These are phyloP conservation scores for Anastatica hierochuntica DNA, from an alignment of 345 rosid genomes.

Conservation along the genomic window DNA sequence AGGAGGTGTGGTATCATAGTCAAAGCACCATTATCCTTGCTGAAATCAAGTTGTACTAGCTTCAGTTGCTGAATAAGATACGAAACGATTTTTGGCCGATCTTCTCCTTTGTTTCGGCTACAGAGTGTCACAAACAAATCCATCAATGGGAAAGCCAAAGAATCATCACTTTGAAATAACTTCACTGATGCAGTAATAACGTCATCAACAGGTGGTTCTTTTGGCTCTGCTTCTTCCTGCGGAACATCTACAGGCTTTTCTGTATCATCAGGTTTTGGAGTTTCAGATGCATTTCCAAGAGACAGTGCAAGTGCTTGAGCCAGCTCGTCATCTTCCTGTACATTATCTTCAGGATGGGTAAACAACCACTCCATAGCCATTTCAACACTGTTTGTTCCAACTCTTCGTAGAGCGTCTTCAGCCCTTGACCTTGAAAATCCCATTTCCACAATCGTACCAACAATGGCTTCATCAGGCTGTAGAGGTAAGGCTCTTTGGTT, in stretches of 20 bases:
- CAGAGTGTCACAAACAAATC: slow-evolving; percentile 87
- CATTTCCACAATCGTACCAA: slow-evolving; percentile 90
- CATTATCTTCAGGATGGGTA: slow-evolving; percentile 81
- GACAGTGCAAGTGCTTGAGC: slow-evolving; percentile 94
- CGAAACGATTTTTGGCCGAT: slow-evolving; percentile 57
- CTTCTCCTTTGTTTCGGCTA: slow-evolving; percentile 86
- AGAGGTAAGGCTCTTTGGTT: slow-evolving; percentile 70
- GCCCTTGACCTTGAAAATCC: slow-evolving; percentile 97
- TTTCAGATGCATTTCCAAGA: slow-evolving; percentile 86
- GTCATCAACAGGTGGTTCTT: slow-evolving; percentile 80
- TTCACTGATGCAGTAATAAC: slow-evolving; percentile 74
- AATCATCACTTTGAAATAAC: slow-evolving; percentile 63
- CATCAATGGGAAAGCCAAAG: slow-evolving; percentile 65
- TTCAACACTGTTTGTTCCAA: slow-evolving; percentile 93
- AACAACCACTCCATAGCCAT: slow-evolving; percentile 96
- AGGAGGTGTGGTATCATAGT: slow-evolving; percentile 78
- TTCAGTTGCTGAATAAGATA: slow-evolving; percentile 85
- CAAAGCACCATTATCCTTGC: slow-evolving; percentile 55
- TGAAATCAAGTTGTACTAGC: slow-evolving; percentile 59
- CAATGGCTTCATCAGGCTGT: slow-evolving; percentile 81
- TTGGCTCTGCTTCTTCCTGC: slow-evolving; percentile 40
- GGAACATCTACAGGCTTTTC: slow-evolving; percentile 56
- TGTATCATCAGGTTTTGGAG: slow-evolving; percentile 53
- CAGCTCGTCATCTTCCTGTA: slow-evolving; percentile 95
- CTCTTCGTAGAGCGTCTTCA: slow-evolving; percentile 82